A percentile compares a stretch with the other conserved stretches of the same genome.
phyloP scores from a whole-genome alignment of 2,329 filamentous ascomycete species.

The Zopfia rhizophila region DNA sequence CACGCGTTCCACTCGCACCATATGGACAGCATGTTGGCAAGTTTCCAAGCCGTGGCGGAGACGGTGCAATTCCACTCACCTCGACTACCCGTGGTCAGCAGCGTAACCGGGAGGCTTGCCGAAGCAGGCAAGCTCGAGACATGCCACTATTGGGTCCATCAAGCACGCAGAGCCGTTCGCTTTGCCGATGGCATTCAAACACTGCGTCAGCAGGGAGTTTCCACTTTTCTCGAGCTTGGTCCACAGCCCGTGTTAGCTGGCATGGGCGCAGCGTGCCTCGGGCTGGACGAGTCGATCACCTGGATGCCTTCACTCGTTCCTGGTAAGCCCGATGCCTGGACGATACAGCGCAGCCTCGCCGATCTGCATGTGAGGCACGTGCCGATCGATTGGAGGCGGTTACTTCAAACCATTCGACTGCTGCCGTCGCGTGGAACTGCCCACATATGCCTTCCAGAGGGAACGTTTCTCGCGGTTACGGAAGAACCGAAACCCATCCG shows the following conservation, averaged over 20 bases:
- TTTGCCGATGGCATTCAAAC: slow-evolving; percentile 41
- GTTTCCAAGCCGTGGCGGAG: slow-evolving; percentile 46
- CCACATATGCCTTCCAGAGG: slow-evolving; percentile 46
- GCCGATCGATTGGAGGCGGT: slow-evolving; percentile 69
- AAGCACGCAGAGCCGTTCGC: slow-evolving; percentile 37
- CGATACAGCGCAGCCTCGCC: slow-evolving; percentile 59
- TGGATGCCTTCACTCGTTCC: slow-evolving; percentile 7
- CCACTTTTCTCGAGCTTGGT: slow-evolving; percentile 57
- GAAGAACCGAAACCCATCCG: slow-evolving; percentile 23
- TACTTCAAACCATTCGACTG: slow-evolving; percentile 63
- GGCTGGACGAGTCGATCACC: neutral
- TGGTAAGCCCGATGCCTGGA: neutral
- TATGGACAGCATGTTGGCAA: slow-evolving; percentile 50
- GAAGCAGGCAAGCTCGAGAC: slow-evolving; percentile 50
- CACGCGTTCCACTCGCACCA: slow-evolving; percentile 59
- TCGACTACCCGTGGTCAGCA: slow-evolving; percentile 53
- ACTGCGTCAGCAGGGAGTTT: slow-evolving; percentile 51
- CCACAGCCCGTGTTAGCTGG: slow-evolving; percentile 59
- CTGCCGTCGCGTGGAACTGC: slow-evolving; percentile 62
- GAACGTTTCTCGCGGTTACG: slow-evolving; percentile 37
- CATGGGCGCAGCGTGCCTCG: slow-evolving; percentile 11
- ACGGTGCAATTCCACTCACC: slow-evolving; percentile 25
- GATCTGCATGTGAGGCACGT: slow-evolving; percentile 65
- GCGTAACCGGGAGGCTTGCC: slow-evolving; percentile 55
- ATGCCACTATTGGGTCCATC: slow-evolving; percentile 42